phyloP scores from a whole-genome alignment of 805 yeast species.

The Metschnikowia sp. region DNA sequence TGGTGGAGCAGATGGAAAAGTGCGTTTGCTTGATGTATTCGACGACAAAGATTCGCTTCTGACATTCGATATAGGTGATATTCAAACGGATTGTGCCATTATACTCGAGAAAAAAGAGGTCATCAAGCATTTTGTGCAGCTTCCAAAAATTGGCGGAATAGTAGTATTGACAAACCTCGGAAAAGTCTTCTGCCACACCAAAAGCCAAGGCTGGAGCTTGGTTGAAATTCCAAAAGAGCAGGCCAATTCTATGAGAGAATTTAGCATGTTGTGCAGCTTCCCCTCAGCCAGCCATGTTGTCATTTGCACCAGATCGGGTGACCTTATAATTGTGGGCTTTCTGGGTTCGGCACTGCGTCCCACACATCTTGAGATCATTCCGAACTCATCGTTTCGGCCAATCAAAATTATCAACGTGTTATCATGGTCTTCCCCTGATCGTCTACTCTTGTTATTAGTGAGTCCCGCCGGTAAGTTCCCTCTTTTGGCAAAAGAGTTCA shows the following conservation, averaged over 20 bases:
- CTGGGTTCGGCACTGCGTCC: conserved; percentile 2
- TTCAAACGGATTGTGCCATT: conserved; percentile 7
- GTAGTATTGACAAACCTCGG: conserved; percentile 62
- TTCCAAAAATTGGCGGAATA: conserved; percentile 37
- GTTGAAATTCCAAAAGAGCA: conserved; percentile 1
- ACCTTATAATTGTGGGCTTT: conserved; percentile 42
- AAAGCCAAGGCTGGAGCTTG: conserved; percentile 5
- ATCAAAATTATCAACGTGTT: conserved; percentile 53
- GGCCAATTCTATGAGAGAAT: conserved; percentile 19
- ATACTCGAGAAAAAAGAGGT: conserved; percentile 45
- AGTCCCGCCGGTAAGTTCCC: conserved; percentile 66
- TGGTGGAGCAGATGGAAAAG: conserved; percentile 92
- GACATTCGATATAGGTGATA: background rate
- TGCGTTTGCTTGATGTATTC: conserved; percentile 53
- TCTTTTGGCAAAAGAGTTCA: conserved; percentile 41
- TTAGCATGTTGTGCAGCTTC: conserved; percentile 43
- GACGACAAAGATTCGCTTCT: background rate
- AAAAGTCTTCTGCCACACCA: conserved; percentile 31
- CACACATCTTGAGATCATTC: background rate
- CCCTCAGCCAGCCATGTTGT: conserved; percentile 27
- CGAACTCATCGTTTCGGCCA: conserved; percentile 14
- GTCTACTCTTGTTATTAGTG: conserved; percentile 47
- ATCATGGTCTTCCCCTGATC: conserved; percentile 17
- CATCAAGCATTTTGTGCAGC: conserved; percentile 57
- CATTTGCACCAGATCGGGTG: conserved; percentile 36